These are phyloP conservation scores for Blastobotrys persicus DNA, from an alignment of 1,139 yeast species.

Conservation along the genomic window DNA sequence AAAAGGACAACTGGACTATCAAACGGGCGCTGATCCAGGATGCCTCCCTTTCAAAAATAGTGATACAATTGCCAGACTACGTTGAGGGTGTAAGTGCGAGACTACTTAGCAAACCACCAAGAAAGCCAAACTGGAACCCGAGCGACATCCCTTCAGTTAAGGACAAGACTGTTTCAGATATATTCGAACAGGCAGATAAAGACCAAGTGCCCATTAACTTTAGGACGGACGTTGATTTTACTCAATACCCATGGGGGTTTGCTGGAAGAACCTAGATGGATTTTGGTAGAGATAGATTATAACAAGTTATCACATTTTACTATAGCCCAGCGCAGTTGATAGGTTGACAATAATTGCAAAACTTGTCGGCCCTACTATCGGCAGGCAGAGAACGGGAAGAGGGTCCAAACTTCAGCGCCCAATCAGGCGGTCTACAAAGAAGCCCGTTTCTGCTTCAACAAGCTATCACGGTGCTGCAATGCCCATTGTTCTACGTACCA, in stretches of 20 bases:
- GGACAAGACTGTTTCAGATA: neutral
- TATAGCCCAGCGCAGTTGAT: no score
- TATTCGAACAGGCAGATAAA: conserved; percentile 1
- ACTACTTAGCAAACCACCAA: conserved; percentile 1
- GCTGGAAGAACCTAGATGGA: no score
- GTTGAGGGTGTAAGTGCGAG: conserved; percentile 3
- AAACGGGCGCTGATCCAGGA: conserved; percentile 4
- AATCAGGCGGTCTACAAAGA: no score
- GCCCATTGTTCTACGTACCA: no score
- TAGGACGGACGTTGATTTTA: neutral
- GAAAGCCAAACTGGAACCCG: conserved; percentile 7
- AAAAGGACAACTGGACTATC: conserved; percentile 3
- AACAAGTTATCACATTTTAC: no score
- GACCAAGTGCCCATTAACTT: neutral
- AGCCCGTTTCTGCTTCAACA: no score
- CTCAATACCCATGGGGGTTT: conserved; percentile 2
- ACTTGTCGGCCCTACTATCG: no score
- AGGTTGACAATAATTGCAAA: no score
- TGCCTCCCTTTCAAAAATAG: neutral
- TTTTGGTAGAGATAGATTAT: no score
- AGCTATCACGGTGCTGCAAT: no score
- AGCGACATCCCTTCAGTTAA: neutral
- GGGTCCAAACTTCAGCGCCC: no score
- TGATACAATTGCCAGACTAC: conserved; percentile 4
- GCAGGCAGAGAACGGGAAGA: no score